These are phyloP conservation scores for Apophysomyces ossiformis DNA, from an alignment of 371 early-diverging fungal species.

Conservation along the genomic window DNA sequence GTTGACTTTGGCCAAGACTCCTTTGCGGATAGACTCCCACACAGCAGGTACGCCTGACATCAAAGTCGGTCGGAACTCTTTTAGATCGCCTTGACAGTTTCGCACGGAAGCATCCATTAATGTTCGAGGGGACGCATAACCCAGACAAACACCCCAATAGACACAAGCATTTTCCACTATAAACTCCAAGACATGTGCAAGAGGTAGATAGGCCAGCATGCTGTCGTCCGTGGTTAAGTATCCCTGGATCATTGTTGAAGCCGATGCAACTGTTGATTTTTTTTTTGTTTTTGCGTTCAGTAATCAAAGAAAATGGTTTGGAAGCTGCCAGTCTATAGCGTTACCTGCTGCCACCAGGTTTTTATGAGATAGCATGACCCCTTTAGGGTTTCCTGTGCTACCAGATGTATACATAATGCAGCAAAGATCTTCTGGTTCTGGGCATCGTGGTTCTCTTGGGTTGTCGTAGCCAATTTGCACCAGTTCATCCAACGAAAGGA, in stretches of 20 bases:
- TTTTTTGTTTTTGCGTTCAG: background rate
- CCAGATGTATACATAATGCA: conserved; percentile 98
- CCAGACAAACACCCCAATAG: conserved; percentile 71
- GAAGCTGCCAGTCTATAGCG: conserved; percentile 2
- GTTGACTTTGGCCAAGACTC: conserved; percentile 61
- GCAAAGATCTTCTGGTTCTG: conserved; percentile 78
- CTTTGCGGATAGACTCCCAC: conserved; percentile 78
- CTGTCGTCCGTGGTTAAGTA: conserved; percentile 47
- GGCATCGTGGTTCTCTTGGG: conserved; percentile 64
- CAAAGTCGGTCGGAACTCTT: conserved; percentile 77
- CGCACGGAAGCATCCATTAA: conserved; percentile 72
- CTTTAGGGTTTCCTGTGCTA: conserved; percentile 92
- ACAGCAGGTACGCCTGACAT: conserved; percentile 82
- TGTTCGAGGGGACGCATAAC: conserved; percentile 73
- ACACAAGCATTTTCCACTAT: conserved; percentile 73
- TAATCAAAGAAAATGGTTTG: background rate
- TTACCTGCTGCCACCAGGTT: conserved; percentile 80
- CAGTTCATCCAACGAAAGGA: conserved; percentile 58
- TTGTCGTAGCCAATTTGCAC: conserved; percentile 65
- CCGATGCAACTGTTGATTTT: conserved; percentile 54
- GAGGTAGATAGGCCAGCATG: conserved; percentile 88
- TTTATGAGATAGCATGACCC: conserved; percentile 83
- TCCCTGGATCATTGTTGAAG: conserved; percentile 42
- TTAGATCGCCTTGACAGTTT: conserved; percentile 74
- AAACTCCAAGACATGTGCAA: conserved; percentile 91